These are phyloP conservation scores for Metschnikowia santaceciliae DNA, from an alignment of 805 yeast species.

Conservation along the genomic window DNA sequence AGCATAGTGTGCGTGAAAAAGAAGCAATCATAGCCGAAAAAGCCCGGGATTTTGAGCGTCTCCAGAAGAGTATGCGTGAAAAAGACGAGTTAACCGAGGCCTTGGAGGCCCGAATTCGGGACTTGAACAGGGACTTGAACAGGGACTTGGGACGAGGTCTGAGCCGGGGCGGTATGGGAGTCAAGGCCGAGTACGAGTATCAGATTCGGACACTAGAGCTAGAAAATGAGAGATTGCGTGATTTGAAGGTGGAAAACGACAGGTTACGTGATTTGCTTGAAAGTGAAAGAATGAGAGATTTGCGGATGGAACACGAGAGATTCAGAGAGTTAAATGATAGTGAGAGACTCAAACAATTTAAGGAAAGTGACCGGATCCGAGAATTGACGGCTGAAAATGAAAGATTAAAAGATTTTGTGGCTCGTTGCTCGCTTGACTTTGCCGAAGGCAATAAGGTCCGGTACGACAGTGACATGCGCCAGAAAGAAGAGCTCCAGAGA, in stretches of 20 bases:
- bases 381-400: conserved; percentile 35
- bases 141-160: conserved; percentile 17
- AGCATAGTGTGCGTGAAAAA: conserved; percentile 6
- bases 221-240: conserved; percentile 25
- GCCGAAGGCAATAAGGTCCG: neutral
- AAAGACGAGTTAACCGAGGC: conserved; percentile 37
- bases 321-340: conserved; percentile 24
- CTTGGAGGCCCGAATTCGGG: conserved; percentile 31
- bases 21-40: conserved; percentile 19
- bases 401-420: conserved; percentile 27
- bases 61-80: conserved; percentile 19
- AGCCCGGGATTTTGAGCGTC: conserved; percentile 16
- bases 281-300: neutral
- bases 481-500: neutral
- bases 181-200: conserved; percentile 8
- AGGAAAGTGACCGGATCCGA: conserved; percentile 36
- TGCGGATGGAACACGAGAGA: conserved; percentile 19
- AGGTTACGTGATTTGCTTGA: neutral
- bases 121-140: conserved; percentile 16
- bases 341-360: conserved; percentile 35
- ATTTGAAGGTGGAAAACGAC: conserved; percentile 33
- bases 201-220: conserved; percentile 23
- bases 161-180: conserved; percentile 3
- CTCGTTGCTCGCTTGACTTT: no score
- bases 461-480: neutral